Evolutionary conservation across 805 yeast genomes (phyloP), one percentile per base, ranked within the genome.

Genomic region (Hanseniaspora hatyaiensis): DNA sequence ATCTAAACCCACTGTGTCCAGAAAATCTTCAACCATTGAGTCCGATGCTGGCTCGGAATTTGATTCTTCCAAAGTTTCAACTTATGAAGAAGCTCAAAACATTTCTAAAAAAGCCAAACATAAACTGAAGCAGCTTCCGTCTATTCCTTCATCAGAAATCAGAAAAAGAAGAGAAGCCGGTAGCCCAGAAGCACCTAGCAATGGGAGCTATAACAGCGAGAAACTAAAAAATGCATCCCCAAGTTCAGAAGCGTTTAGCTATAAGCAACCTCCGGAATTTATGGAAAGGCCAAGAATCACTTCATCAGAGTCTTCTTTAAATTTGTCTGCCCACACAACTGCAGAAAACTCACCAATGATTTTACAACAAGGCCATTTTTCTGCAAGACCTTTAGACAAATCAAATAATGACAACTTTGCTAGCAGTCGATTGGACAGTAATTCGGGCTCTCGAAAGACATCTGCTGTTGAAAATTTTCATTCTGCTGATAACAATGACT

Each of bases 1-100:
- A 50, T 24, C 37, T 31, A 54, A 37, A 53, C 9, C 40, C 19
- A 16, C 39, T 16, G 30, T 20, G 19, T 33, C 42, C 6, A 34
- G 37, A 16, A 23, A 32, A 5, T 24, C 44, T 20, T 33, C 38
- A 8, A 9, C 31, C 34, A 55, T 51, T 5, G 53, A 55, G 19
- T 19, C 44, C 2, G 40, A 34, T 31, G 26, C 20, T 6, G 20
- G 37, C 12, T 33, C 32, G 24, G 53, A 51, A 2, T 49, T 40
- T 19, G 54, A 51, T 15, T 23, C 39, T 8, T 18, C 45, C 9
- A 34, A 16, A 11, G 16, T 31, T 6, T 34, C 40, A 8, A 26
- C 34, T 28, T 22, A 19, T 16, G 31, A 18, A n/a, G 40, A 43
- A 15, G 30, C 29, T 1, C 19, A 11, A 15, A 38, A 34, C 11